phyloP scores from a whole-genome alignment of 1,284 basidiomycete species.

The Sanghuangporus sanghuang region DNA sequence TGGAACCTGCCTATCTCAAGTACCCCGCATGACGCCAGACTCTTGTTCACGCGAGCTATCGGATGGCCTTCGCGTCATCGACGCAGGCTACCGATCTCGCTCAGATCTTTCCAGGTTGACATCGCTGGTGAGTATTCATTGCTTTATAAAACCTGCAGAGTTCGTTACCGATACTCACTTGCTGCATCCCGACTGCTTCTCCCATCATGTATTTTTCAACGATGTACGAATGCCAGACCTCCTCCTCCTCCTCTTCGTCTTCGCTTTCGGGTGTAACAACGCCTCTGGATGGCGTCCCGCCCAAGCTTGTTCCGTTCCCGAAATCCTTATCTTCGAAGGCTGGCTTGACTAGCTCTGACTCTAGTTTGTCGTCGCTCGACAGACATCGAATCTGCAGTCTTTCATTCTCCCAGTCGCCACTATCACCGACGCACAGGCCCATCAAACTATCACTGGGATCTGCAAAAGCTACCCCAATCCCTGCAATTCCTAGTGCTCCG shows the following conservation, averaged over 20 bases:
- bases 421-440: background rate
- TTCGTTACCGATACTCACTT: background rate
- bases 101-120: background rate
- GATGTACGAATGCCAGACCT: conserved; percentile 14
- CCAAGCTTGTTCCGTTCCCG: conserved; percentile 8
- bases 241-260: conserved; percentile 13
- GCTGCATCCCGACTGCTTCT: background rate
- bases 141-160: background rate
- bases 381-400: background rate
- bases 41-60: conserved; percentile 5
- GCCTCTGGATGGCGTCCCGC: conserved; percentile 5
- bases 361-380: conserved; percentile 4
- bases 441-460: conserved; percentile 12
- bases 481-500: conserved; percentile 2
- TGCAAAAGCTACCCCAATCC: background rate
- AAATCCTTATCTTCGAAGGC: background rate
- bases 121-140: background rate
- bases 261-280: conserved; percentile 12
- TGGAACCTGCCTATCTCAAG: background rate
- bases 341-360: conserved; percentile 3
- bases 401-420: background rate
- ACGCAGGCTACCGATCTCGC: conserved; percentile 9
- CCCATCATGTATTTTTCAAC: conserved; percentile 10
- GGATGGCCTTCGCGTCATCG: background rate
- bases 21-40: conserved; percentile 1